Evolutionary conservation across 2,329 filamentous ascomycete genomes (phyloP).

Genomic region (Hypoxylon sp.): DNA sequence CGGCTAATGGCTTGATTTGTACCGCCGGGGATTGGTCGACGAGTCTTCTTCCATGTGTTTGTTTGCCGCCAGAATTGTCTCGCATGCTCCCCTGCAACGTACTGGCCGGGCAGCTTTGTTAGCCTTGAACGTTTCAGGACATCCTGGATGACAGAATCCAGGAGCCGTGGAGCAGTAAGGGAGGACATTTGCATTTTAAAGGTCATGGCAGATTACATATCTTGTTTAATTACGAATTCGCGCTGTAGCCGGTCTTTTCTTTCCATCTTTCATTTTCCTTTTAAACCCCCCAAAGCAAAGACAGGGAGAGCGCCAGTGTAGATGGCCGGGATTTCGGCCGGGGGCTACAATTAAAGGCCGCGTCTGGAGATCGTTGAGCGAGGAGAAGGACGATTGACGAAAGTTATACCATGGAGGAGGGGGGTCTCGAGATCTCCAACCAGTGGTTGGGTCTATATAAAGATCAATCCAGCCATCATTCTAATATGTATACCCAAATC

Average conservation of each 20-base stretch:
- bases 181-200: constrained; percentile 48
- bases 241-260: constrained; percentile 48
- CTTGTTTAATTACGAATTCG: constrained; percentile 64
- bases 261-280: constrained; percentile 47
- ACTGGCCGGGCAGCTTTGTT: constrained; percentile 41
- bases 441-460: constrained; percentile 40
- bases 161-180: constrained; percentile 41
- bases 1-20: constrained; percentile 51
- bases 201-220: constrained; percentile 60
- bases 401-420: constrained; percentile 38
- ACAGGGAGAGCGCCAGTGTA: constrained; percentile 44
- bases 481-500: constrained; percentile 40
- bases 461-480: constrained; percentile 40
- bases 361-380: constrained; percentile 25
- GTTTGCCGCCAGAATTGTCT: constrained; percentile 46
- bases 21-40: constrained; percentile 46
- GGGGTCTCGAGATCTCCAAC: constrained; percentile 28
- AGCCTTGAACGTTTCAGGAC: constrained; percentile 42
- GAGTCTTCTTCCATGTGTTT: constrained; percentile 48
- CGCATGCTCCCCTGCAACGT: constrained; percentile 41
- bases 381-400: constrained; percentile 41
- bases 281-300: constrained; percentile 39
- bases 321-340: constrained; percentile 41
- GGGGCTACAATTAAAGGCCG: constrained; percentile 28
- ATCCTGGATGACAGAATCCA: constrained; percentile 42